Evolutionary conservation across 2,329 filamentous ascomycete species (phyloP).

Genomic region (Aspergillus ochraceoroseus): DNA sequence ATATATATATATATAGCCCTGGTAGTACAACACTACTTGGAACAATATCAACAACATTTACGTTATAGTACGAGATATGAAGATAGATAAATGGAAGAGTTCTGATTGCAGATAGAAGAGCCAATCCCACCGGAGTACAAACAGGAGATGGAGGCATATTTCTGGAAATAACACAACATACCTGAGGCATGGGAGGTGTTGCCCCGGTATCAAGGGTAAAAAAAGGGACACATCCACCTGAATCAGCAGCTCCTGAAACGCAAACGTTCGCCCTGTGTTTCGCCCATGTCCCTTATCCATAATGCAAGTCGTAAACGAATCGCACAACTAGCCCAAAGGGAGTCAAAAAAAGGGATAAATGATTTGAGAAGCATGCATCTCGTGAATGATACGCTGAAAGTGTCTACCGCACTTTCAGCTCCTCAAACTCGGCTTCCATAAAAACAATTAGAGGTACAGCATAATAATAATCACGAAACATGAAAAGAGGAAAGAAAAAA

Average conservation of each 20-base stretch:
- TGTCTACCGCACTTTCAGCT: not conserved
- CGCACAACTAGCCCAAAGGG: not conserved
- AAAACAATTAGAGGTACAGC: constrained; percentile 11
- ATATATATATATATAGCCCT: not conserved
- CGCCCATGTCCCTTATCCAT: constrained; percentile 6
- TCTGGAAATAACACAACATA: constrained; percentile 9
- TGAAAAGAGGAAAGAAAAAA: constrained; percentile 17
- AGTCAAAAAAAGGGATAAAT: constrained; percentile 1
- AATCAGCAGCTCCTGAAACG: constrained; percentile 4
- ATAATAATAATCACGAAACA: constrained; percentile 12
- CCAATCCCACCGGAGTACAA: constrained; percentile 4
- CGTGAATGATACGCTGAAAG: not conserved
- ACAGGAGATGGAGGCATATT: not conserved
- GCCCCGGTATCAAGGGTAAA: constrained; percentile 10
- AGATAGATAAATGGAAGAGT: not conserved
- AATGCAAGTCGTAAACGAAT: constrained; percentile 2
- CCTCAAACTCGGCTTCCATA: not conserved
- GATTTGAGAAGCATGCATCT: not conserved
- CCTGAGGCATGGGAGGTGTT: constrained; percentile 4
- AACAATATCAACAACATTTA: no score
- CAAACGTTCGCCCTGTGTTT: constrained; percentile 3
- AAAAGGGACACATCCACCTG: constrained; percentile 1
- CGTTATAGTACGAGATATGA: no score
- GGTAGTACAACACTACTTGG: no score
- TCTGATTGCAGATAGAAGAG: constrained; percentile 9